Percentiles rank a stretch among this genome's conserved stretches.
These are phyloP conservation scores for Hura crepitans DNA, from an alignment of 441 rosid genomes.

Conservation along the genomic window DNA sequence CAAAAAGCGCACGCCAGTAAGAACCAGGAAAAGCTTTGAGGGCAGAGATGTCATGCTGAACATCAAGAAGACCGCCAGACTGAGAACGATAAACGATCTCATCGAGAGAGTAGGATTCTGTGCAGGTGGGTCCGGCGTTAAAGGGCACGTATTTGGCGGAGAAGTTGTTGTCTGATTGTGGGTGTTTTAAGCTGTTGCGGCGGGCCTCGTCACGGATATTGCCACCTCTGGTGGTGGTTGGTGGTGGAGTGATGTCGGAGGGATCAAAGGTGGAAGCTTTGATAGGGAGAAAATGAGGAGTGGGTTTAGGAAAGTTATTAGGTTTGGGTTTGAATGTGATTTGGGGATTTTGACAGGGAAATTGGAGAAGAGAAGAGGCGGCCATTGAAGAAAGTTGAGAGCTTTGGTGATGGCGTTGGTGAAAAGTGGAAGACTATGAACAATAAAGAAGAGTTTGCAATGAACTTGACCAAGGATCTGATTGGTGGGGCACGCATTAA, in stretches of 20 bases:
- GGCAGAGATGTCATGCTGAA: constrained; percentile 46
- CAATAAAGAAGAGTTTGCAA: too few species aligned
- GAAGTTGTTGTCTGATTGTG: constrained; percentile 25
- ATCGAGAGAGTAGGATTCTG: constrained; percentile 57
- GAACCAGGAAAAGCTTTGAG: constrained; percentile 45
- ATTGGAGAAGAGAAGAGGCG: constrained; percentile 22
- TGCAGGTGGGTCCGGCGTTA: constrained; percentile 22
- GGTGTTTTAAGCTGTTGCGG: constrained; percentile 28
- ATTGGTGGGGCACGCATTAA: background rate
- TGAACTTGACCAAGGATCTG: background rate
- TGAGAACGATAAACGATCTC: constrained; percentile 52
- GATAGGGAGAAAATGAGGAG: constrained; percentile 15
- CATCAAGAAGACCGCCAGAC: constrained; percentile 53
- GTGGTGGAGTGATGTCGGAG: background rate
- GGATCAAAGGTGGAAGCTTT: constrained; percentile 13
- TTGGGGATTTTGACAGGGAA: constrained; percentile 4
- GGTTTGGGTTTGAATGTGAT: constrained; percentile 14
- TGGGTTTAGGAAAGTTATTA: constrained; percentile 16
- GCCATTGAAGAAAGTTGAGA: constrained; percentile 23
- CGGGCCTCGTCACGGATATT: constrained; percentile 53
- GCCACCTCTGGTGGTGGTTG: constrained; percentile 13
- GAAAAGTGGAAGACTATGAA: background rate
- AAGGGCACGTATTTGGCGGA: constrained; percentile 59
- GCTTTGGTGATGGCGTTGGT: background rate
- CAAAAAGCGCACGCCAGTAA: constrained; percentile 49